These are phyloP conservation scores for Geosmithia flava DNA, from an alignment of 2,329 filamentous ascomycete genomes.

Conservation along the genomic window DNA sequence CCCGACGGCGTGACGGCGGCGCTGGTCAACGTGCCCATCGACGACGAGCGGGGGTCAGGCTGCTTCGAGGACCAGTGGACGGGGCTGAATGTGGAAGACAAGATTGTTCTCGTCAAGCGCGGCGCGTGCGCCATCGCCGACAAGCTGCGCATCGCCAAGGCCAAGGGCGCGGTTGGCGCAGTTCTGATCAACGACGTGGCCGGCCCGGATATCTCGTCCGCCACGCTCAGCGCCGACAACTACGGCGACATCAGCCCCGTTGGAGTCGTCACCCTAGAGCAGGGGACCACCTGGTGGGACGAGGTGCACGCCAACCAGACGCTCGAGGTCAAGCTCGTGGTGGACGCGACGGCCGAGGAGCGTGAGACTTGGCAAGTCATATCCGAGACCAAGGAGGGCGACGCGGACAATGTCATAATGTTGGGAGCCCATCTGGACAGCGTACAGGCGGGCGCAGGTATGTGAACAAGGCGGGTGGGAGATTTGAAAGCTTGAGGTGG, in stretches of 20 bases:
- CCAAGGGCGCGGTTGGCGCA: constrained; percentile 27
- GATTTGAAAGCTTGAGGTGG: neutral
- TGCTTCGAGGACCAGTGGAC: constrained; percentile 31
- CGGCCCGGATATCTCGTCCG: constrained; percentile 28
- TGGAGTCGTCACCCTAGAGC: constrained; percentile 20
- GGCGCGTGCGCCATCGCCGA: constrained; percentile 27
- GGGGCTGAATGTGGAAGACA: constrained; percentile 27
- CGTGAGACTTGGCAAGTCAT: constrained; percentile 27
- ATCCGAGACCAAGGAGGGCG: constrained; percentile 27
- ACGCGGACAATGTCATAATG: constrained; percentile 27
- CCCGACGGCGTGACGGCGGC: constrained; percentile 21
- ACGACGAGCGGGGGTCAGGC: constrained; percentile 22
- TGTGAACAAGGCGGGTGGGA: neutral
- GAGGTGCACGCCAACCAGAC: constrained; percentile 17
- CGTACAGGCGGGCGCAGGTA: constrained; percentile 23
- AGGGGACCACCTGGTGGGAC: constrained; percentile 20
- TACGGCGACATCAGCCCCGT: constrained; percentile 20
- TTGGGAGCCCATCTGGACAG: constrained; percentile 28
- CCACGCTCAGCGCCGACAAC: constrained; percentile 37
- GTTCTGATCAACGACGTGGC: constrained; percentile 51
- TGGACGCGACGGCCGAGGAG: constrained; percentile 22
- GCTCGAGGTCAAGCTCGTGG: constrained; percentile 19
- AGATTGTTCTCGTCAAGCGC: constrained; percentile 31
- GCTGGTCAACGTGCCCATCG: constrained; percentile 22
- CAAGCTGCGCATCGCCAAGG: constrained; percentile 30